These are phyloP conservation scores for Suhomyces sp. DNA, from an alignment of 805 yeast genomes.

Conservation along the genomic window DNA sequence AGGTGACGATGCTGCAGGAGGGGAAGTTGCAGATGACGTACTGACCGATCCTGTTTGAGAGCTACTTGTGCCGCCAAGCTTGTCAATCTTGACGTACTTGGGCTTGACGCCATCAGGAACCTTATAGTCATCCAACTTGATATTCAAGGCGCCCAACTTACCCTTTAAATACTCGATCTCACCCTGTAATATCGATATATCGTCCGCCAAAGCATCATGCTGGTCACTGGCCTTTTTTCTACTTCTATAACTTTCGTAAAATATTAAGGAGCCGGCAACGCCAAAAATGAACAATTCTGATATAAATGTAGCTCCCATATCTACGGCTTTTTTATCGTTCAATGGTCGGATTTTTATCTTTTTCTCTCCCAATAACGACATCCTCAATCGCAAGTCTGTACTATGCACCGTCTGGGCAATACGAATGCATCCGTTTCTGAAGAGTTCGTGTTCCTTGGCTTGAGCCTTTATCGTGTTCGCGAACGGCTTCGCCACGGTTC, in stretches of 20 bases:
- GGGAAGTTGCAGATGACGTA: not conserved
- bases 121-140: conserved; percentile 47
- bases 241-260: conserved; percentile 69
- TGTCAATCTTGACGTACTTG: conserved; percentile 39
- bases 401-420: conserved; percentile 72
- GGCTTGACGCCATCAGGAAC: conserved; percentile 49
- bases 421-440: conserved; percentile 58
- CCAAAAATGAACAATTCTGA: conserved; percentile 75
- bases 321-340: conserved; percentile 79
- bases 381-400: conserved; percentile 60
- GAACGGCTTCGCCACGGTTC: conserved; percentile 78
- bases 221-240: conserved; percentile 60
- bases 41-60: not conserved
- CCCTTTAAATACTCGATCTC: conserved; percentile 59
- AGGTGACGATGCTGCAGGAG: not conserved
- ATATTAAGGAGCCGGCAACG: conserved; percentile 73
- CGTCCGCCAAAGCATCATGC: conserved; percentile 67
- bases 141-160: conserved; percentile 42
- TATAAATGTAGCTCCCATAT: conserved; percentile 74
- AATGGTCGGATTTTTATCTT: conserved; percentile 65
- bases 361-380: conserved; percentile 55
- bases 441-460: conserved; percentile 68
- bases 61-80: conserved; percentile 23
- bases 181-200: conserved; percentile 63
- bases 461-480: conserved; percentile 68